A percentile compares a stretch with the other conserved stretches of the same genome.
These are phyloP conservation scores for Clausena lansium DNA, from an alignment of 345 rosid species.

Conservation along the genomic window DNA sequence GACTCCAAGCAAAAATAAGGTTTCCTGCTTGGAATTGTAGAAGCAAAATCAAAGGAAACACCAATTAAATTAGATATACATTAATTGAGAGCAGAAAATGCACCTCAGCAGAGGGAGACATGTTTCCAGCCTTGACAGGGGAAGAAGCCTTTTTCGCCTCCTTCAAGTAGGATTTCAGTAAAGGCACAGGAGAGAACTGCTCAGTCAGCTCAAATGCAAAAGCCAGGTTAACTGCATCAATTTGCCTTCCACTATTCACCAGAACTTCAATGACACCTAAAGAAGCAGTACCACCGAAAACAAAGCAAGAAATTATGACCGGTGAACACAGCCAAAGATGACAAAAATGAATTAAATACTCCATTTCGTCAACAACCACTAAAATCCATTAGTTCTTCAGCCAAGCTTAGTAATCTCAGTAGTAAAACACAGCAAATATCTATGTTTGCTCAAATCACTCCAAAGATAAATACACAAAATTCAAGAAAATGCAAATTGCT, in stretches of 20 bases:
- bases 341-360: conserved; percentile 9
- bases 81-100: conserved; percentile 10
- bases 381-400: neutral
- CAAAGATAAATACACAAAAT: neutral
- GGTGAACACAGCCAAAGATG: conserved; percentile 7
- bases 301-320: neutral
- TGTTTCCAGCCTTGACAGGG: conserved; percentile 58
- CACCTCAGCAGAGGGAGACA: conserved; percentile 68
- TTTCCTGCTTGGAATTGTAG: neutral
- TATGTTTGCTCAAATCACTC: neutral
- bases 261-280: conserved; percentile 86
- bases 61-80: neutral
- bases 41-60: neutral
- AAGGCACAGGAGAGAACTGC: conserved; percentile 75
- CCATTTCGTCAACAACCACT: neutral
- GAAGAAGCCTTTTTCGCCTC: conserved; percentile 74
- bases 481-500: neutral
- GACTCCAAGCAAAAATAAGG: too few relatives aligned
- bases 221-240: conserved; percentile 97
- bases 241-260: conserved; percentile 82
- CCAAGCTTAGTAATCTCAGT: neutral
- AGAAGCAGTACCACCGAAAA: conserved; percentile 5
- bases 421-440: neutral
- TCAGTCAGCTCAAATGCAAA: conserved; percentile 88
- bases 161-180: conserved; percentile 80